Conservation (phyloP, 305 asterid species). For the Fraxinus greggii region DNA sequence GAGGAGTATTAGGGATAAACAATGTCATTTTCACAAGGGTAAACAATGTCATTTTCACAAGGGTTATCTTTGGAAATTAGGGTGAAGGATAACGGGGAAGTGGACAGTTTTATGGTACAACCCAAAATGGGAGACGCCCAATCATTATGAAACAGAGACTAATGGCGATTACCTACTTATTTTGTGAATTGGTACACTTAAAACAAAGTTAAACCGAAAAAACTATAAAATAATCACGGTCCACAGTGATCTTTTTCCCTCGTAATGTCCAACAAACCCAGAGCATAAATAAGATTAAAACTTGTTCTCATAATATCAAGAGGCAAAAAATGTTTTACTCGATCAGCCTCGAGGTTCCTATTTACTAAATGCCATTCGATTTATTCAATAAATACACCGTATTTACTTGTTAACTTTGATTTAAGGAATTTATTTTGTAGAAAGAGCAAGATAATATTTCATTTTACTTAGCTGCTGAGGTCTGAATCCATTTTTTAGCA, state of each 20-base stretch:
- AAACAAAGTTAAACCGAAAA: not conserved
- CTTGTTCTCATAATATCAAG: not conserved
- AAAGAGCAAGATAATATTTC: not conserved
- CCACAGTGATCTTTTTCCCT: not conserved
- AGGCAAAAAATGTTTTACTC: not conserved
- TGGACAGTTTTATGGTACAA: not conserved
- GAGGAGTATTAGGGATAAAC: not conserved
- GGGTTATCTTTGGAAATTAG: not conserved
- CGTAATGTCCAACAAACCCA: not conserved
- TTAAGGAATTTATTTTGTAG: not conserved
- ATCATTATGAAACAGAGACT: not conserved
- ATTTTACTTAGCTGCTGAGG: not conserved
- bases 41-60: not conserved
- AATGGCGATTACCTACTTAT: not conserved
- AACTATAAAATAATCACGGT: not conserved
- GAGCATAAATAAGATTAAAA: not conserved
- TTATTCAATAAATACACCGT: not conserved
- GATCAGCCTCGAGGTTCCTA: not conserved
- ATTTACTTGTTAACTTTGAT: not conserved
- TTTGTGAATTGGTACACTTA: not conserved
- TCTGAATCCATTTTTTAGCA: not conserved
- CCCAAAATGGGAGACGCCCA: not conserved
- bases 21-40: not conserved
- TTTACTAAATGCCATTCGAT: slow-evolving; percentile 1
- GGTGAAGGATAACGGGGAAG: not conserved